phyloP scores from a whole-genome alignment of 306 rosid genomes.

The Malus sieversii region DNA sequence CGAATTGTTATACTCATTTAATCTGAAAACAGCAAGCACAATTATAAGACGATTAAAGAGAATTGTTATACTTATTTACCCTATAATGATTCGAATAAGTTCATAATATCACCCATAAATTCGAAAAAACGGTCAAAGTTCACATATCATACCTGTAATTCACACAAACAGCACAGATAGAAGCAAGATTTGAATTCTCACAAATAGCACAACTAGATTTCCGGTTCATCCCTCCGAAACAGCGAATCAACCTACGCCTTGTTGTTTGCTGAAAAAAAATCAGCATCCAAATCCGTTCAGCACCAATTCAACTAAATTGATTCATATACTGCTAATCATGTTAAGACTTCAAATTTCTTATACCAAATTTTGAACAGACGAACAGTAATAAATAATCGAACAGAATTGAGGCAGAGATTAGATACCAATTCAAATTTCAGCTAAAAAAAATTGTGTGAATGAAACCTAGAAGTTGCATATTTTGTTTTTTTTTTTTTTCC shows the following conservation, averaged over 20 bases:
- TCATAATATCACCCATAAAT: background rate
- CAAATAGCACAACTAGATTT: conserved; percentile 69
- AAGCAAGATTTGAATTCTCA: conserved; percentile 70
- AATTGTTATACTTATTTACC: background rate
- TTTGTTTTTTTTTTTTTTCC: background rate
- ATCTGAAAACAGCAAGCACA: conserved; percentile 27
- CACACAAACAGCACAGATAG: conserved; percentile 68
- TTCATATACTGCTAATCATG: background rate
- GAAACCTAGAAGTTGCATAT: background rate
- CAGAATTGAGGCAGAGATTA: background rate
- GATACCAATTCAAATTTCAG: background rate
- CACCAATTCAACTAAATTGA: background rate
- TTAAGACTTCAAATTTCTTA: background rate
- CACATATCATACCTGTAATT: conserved; percentile 51
- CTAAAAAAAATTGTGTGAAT: background rate
- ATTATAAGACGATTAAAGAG: background rate
- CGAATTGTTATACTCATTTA: conserved; percentile 43
- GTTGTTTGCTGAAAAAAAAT: background rate
- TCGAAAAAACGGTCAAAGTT: background rate
- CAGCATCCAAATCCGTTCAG: background rate
- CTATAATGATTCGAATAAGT: background rate
- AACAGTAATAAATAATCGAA: background rate
- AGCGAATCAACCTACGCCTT: background rate
- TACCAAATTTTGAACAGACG: background rate
- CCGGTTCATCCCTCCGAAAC: conserved; percentile 29